Evolutionary conservation across 2,329 filamentous ascomycete species (phyloP).

Genomic region (Venturia nashicola): DNA sequence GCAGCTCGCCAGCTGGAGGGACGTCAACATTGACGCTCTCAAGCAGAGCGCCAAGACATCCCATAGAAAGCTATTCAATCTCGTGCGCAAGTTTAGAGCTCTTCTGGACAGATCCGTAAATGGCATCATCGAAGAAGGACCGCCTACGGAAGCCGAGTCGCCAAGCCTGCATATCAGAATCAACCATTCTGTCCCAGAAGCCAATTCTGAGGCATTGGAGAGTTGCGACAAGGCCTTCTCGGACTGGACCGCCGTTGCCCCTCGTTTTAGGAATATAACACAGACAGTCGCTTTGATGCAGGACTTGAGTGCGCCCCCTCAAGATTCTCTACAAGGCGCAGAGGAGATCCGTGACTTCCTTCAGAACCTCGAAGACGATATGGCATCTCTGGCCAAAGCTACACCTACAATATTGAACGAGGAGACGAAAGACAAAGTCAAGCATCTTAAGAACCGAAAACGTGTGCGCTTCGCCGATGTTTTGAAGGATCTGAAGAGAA

Average conservation of each 20-base stretch:
- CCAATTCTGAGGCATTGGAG: not conserved
- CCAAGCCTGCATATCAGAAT: not conserved
- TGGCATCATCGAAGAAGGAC: conserved; percentile 30
- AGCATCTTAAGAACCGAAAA: conserved; percentile 85
- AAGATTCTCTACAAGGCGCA: conserved; percentile 42
- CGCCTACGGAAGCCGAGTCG: conserved; percentile 8
- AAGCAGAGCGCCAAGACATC: conserved; percentile 82
- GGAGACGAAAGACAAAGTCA: conserved; percentile 72
- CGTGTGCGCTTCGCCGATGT: conserved; percentile 83
- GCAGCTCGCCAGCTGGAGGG: conserved; percentile 91
- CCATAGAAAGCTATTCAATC: conserved; percentile 81
- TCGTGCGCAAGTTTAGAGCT: conserved; percentile 79
- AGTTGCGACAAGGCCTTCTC: conserved; percentile 16
- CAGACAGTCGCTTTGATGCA: conserved; percentile 66
- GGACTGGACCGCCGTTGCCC: conserved; percentile 33
- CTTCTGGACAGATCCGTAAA: conserved; percentile 67
- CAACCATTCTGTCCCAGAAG: not conserved
- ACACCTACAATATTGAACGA: conserved; percentile 73
- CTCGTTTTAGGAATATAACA: conserved; percentile 57
- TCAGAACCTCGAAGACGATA: conserved; percentile 53
- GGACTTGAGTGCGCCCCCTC: conserved; percentile 41
- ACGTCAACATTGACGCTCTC: conserved; percentile 84
- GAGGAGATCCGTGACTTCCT: conserved; percentile 55
- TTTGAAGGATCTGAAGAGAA: conserved; percentile 66
- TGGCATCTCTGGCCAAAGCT: conserved; percentile 65